Percentiles rank a stretch among this genome's conserved stretches.
phyloP scores from a whole-genome alignment of 2,329 filamentous ascomycete genomes.

The Fonsecaea erecta region DNA sequence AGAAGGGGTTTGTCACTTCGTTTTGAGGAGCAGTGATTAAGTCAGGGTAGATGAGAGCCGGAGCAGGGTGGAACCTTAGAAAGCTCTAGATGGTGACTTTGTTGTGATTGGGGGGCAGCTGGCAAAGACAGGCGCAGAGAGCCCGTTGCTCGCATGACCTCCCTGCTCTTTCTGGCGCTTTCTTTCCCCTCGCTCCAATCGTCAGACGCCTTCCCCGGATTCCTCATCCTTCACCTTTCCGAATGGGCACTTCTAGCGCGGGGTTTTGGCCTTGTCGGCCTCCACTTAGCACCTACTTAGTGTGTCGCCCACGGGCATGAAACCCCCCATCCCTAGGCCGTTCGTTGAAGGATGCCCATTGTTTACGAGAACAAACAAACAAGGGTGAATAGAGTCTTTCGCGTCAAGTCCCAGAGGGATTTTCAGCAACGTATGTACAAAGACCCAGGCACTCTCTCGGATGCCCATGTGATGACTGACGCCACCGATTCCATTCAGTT shows the following conservation, averaged over 20 bases:
- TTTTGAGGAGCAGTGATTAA: slow-evolving; percentile 10
- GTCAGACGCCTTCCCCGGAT: slow-evolving; percentile 33
- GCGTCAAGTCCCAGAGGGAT: not conserved
- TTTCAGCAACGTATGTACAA: not conserved
- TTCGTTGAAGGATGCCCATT: slow-evolving; percentile 6
- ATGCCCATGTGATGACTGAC: not conserved
- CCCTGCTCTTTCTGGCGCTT: slow-evolving; percentile 22
- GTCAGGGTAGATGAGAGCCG: slow-evolving; percentile 10
- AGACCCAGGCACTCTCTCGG: not conserved
- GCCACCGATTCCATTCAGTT: not conserved
- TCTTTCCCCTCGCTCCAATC: slow-evolving; percentile 28
- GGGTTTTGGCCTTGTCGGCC: slow-evolving; percentile 19
- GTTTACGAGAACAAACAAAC: not conserved
- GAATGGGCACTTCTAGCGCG: slow-evolving; percentile 25
- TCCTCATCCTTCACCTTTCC: slow-evolving; percentile 14
- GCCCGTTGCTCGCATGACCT: slow-evolving; percentile 33
- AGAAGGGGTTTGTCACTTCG: slow-evolving; percentile 1
- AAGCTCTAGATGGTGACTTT: slow-evolving; percentile 14
- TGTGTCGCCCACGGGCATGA: not conserved
- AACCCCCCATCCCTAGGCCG: slow-evolving; percentile 2
- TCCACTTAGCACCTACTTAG: not conserved
- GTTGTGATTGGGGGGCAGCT: slow-evolving; percentile 15
- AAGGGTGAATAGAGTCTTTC: not conserved
- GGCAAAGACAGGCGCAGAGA: slow-evolving; percentile 3
- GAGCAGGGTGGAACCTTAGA: slow-evolving; percentile 15